phyloP scores from a whole-genome alignment of 371 early-diverging fungal species.

The Lichtheimia hyalospora region DNA sequence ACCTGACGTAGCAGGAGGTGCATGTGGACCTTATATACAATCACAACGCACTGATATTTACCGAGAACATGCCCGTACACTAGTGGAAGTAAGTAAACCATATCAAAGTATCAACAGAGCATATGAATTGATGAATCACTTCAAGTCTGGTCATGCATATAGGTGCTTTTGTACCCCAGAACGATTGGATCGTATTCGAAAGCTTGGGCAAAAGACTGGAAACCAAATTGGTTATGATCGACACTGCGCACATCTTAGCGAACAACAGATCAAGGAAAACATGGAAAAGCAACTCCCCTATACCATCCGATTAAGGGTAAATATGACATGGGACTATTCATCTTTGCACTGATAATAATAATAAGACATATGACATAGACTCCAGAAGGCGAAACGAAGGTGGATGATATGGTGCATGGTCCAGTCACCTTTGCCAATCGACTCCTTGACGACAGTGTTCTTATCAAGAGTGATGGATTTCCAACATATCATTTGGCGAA shows the following conservation, averaged over 20 bases:
- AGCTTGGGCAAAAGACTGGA: slow-evolving; percentile 57
- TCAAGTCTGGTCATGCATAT: slow-evolving; percentile 76
- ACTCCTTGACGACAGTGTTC: slow-evolving; percentile 84
- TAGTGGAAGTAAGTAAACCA: slow-evolving; percentile 55
- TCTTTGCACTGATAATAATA: background rate
- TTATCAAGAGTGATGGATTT: slow-evolving; percentile 90
- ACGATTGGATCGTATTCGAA: slow-evolving; percentile 65
- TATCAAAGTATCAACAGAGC: too few species aligned
- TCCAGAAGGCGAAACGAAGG: slow-evolving; percentile 58
- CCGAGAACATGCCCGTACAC: slow-evolving; percentile 58
- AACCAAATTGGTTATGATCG: slow-evolving; percentile 77
- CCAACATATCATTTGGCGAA: slow-evolving; percentile 97
- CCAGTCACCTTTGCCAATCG: slow-evolving; percentile 67
- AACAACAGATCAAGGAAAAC: slow-evolving; percentile 61
- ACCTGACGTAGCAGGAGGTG: slow-evolving; percentile 63
- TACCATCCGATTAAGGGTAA: slow-evolving; percentile 77
- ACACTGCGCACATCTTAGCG: slow-evolving; percentile 70
- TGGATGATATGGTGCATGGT: slow-evolving; percentile 83
- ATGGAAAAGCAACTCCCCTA: slow-evolving; percentile 55
- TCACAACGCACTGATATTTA: slow-evolving; percentile 79
- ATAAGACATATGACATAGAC: slow-evolving; percentile 33
- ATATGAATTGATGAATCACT: too few species aligned
- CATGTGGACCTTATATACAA: slow-evolving; percentile 75
- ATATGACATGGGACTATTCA: background rate
- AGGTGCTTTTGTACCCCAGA: slow-evolving; percentile 87